Percentiles rank a stretch among this genome's conserved stretches.
Evolutionary conservation across 2,329 filamentous ascomycete genomes (phyloP).

Genomic region (Zymoseptoria pseudotritici): DNA sequence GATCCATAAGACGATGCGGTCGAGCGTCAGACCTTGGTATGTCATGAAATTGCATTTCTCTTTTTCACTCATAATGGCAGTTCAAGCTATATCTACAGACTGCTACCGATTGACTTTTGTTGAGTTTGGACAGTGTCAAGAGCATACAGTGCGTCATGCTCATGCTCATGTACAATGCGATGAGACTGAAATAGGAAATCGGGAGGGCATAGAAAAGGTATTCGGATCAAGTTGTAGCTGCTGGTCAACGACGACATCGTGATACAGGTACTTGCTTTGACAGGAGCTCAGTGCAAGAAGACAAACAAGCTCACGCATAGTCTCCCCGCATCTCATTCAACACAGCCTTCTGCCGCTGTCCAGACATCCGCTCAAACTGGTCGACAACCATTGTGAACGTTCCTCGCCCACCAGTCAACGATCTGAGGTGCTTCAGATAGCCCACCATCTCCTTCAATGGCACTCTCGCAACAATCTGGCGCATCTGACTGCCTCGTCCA

Average conservation of each 20-base stretch:
- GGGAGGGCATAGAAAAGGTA: not conserved
- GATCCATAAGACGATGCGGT: not conserved
- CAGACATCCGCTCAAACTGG: constrained; percentile 60
- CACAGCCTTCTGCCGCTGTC: constrained; percentile 52
- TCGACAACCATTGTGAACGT: constrained; percentile 70
- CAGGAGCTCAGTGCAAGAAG: not conserved
- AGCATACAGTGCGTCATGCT: not conserved
- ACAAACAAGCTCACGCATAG: constrained; percentile 9
- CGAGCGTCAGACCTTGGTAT: not conserved
- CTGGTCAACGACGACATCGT: not conserved
- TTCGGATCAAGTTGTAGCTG: not conserved
- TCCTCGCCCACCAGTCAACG: constrained; percentile 77
- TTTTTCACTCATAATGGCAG: not conserved
- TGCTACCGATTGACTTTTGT: not conserved
- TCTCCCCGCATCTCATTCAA: constrained; percentile 33
- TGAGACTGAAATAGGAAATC: not conserved
- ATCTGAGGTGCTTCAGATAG: constrained; percentile 81
- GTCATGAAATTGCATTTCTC: not conserved
- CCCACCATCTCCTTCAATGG: constrained; percentile 95
- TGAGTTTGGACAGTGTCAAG: not conserved
- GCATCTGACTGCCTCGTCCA: constrained; percentile 28
- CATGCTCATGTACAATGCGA: not conserved
- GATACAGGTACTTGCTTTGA: not conserved
- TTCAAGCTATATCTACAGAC: not conserved
- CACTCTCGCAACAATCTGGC: constrained; percentile 72